These are phyloP conservation scores for Phyllachora maydis DNA, from an alignment of 2,329 filamentous ascomycete genomes.

Conservation along the genomic window DNA sequence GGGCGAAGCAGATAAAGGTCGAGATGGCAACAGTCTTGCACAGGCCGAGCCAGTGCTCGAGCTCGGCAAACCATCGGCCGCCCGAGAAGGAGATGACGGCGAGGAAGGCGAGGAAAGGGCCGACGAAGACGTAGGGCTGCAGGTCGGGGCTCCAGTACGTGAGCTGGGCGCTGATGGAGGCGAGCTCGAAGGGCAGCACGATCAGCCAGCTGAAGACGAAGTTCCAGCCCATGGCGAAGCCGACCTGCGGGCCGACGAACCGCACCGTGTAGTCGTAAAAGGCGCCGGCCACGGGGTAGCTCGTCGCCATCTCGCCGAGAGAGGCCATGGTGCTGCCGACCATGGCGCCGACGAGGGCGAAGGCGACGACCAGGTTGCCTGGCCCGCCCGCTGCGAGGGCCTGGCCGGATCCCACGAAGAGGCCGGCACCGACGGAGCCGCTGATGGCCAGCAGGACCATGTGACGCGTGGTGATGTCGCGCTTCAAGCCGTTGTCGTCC, in stretches of 20 bases:
- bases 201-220: constrained; percentile 15
- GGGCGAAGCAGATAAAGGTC: constrained; percentile 34
- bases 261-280: constrained; percentile 17
- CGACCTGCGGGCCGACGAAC: constrained; percentile 15
- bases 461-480: constrained; percentile 12
- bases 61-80: constrained; percentile 20
- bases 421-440: constrained; percentile 15
- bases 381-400: constrained; percentile 12
- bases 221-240: constrained; percentile 19
- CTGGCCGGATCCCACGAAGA: constrained; percentile 12
- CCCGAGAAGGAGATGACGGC: constrained; percentile 21
- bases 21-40: constrained; percentile 28
- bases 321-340: constrained; percentile 12
- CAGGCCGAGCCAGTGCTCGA: constrained; percentile 29
- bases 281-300: constrained; percentile 14
- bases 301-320: constrained; percentile 11
- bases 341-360: constrained; percentile 11
- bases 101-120: constrained; percentile 17
- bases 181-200: constrained; percentile 16
- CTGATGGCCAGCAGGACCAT: constrained; percentile 14
- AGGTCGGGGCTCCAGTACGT: constrained; percentile 11
- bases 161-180: constrained; percentile 12
- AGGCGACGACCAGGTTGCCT: constrained; percentile 11
- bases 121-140: constrained; percentile 11
- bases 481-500: constrained; percentile 4